A percentile compares a stretch with the other conserved stretches of the same genome.
Evolutionary conservation across 78 protist species (phyloP).

Genomic region (Dictyostelium citrinum): DNA sequence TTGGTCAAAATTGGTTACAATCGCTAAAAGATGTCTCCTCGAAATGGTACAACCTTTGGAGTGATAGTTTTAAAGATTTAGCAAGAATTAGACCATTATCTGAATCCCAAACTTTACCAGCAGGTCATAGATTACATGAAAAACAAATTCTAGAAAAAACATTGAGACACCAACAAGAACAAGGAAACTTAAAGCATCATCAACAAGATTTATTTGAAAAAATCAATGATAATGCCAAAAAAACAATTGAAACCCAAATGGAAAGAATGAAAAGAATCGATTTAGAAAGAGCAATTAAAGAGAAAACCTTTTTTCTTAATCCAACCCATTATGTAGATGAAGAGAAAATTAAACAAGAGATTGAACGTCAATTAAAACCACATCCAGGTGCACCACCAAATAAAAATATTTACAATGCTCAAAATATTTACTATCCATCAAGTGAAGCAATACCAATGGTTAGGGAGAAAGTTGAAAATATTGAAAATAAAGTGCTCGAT

Average conservation of each 20-base stretch:
- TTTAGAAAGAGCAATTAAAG: not conserved
- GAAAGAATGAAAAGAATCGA: not conserved
- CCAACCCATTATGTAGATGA: not conserved
- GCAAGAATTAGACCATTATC: not conserved
- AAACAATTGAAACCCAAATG: not conserved
- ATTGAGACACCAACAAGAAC: not conserved
- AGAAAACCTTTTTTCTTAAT: not conserved
- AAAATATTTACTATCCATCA: not conserved
- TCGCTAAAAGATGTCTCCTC: not conserved
- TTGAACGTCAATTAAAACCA: not conserved
- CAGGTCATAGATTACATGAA: not conserved
- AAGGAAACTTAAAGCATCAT: not conserved
- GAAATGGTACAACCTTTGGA: not conserved
- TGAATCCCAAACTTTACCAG: not conserved
- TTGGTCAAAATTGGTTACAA: not conserved
- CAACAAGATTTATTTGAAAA: not conserved
- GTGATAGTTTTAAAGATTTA: not conserved
- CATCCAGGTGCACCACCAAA: not conserved
- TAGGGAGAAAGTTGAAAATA: not conserved
- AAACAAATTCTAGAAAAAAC: not conserved
- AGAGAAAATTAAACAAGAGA: not conserved
- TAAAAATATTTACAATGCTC: not conserved
- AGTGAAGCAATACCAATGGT: not conserved
- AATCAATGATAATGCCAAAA: not conserved
- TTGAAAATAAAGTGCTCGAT: not conserved